Evolutionary conservation across 305 asterid species (phyloP), one percentile per base, ranked within the genome.

Genomic region (Rubia tinctorum): DNA sequence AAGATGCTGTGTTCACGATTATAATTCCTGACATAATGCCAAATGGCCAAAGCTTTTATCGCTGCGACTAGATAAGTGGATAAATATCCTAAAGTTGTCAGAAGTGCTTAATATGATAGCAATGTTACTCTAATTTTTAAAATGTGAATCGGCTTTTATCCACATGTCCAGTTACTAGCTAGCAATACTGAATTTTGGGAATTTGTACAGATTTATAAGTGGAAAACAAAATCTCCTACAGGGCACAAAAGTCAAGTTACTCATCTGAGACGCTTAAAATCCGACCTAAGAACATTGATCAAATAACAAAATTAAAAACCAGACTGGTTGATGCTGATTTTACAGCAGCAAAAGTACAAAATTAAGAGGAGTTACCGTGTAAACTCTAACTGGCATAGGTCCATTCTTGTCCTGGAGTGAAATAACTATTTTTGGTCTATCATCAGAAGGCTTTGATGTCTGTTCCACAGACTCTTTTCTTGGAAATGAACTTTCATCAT

Each of bases 391-490:
- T 75, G 80, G 93, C 80, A 87, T 89, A 7, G 61, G 67, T 67
- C 76, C 95, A 56, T 88, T 86, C 81, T 87, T 89, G 77, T 88
- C 90, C 83, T 88, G 98, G 78, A 93, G 80, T 75, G 90, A 79
- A 76, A 93, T 86, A 45, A 93, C 91, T 69, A 91, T 75, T 82
- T 88, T 93, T 8, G 77, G 78, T 75, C 93, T 89, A 67, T 87
- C 93, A 40, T n/a, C 66, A 74, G 77, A 69, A 80, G 89, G 83
- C 68, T 77, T 82, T 73, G 71, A 64, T 22, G 82, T 74, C 34
- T 81, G 76, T 76, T 82, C 83, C 23, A 81, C 22, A 55, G 23
- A 79, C 76, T 69, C 80, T 49, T 70, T 75, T 18, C 80, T 80
- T 73, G 90, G 80, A 73, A 27, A 27, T 27, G 30, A 27, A 2